Percentiles rank a stretch among this genome's conserved stretches.
Evolutionary conservation across 495 filamentous ascomycete species (phyloP).

Genomic region (Aspergillus sclerotiicarbonarius): DNA sequence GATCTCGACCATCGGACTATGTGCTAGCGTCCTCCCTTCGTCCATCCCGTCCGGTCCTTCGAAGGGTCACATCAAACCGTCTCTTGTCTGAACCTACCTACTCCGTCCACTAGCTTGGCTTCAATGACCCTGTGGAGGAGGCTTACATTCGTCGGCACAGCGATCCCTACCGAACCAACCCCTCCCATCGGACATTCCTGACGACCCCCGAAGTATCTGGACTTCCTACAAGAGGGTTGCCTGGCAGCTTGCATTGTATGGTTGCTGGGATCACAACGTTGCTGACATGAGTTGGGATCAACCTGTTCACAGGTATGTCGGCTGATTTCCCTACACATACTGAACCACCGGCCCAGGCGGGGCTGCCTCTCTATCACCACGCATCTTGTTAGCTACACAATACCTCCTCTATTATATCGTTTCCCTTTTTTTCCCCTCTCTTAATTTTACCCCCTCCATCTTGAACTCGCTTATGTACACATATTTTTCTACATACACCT

Average conservation of each 20-base stretch:
- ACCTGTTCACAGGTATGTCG: constrained; percentile 65
- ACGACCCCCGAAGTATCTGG: constrained; percentile 23
- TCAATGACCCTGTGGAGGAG: constrained; percentile 32
- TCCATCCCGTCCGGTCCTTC: neutral
- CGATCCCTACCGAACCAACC: constrained; percentile 22
- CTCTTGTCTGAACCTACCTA: constrained; percentile 68
- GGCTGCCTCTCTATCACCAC: constrained; percentile 16
- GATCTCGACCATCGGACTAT: constrained; percentile 8
- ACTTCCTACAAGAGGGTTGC: constrained; percentile 31
- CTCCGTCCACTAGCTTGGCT: constrained; percentile 23
- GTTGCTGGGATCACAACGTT: constrained; percentile 42
- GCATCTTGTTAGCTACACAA: neutral
- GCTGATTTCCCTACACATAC: constrained; percentile 15
- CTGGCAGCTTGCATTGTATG: constrained; percentile 42
- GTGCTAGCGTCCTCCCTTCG: constrained; percentile 8
- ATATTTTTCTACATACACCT: constrained; percentile 4
- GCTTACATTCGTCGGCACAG: constrained; percentile 25
- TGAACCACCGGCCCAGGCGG: constrained; percentile 19
- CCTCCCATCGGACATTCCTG: constrained; percentile 34
- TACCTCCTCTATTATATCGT: neutral
- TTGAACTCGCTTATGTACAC: neutral
- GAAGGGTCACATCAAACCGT: constrained; percentile 38
- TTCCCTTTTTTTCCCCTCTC: neutral
- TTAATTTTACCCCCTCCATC: neutral
- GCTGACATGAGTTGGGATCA: constrained; percentile 75